Evolutionary conservation across 164 flowering plant species (phyloP).

Genomic region (Berberis vulgaris): DNA sequence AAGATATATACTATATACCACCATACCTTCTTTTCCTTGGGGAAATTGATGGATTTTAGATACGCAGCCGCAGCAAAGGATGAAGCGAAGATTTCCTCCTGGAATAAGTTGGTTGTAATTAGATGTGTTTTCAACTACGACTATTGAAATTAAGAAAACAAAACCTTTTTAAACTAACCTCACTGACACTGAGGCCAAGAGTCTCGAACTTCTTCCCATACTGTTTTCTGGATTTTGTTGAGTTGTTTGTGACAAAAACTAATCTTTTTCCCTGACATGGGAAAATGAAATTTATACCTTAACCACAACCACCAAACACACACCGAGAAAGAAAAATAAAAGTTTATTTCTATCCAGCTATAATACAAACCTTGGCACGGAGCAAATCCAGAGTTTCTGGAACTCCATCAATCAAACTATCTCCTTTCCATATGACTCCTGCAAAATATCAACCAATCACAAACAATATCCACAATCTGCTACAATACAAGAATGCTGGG

Average conservation of each 20-base stretch:
- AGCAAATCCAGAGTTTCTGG: slow-evolving; percentile 94
- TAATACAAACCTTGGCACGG: slow-evolving; percentile 60
- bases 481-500: no score
- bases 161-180: slow-evolving; percentile 37
- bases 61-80: slow-evolving; percentile 99
- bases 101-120: slow-evolving; percentile 14
- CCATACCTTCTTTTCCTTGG: slow-evolving; percentile 87
- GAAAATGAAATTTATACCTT: not conserved
- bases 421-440: slow-evolving; percentile 99
- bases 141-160: not conserved
- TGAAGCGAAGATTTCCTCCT: slow-evolving; percentile 99
- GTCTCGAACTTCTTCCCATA: slow-evolving; percentile 96
- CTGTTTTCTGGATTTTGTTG: slow-evolving; percentile 96
- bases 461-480: not conserved
- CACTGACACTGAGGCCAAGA: slow-evolving; percentile 81
- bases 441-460: slow-evolving; percentile 7
- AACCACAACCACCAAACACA: not conserved
- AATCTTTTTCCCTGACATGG: slow-evolving; percentile 79
- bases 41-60: slow-evolving; percentile 81
- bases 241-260: slow-evolving; percentile 97
- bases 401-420: slow-evolving; percentile 84
- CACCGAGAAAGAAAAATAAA: not conserved
- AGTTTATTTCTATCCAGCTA: not conserved
- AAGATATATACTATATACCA: not conserved
- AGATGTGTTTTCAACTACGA: not conserved